These are phyloP conservation scores for Monoraphidium neglectum DNA, from an alignment of 139 green algal species.

Conservation along the genomic window DNA sequence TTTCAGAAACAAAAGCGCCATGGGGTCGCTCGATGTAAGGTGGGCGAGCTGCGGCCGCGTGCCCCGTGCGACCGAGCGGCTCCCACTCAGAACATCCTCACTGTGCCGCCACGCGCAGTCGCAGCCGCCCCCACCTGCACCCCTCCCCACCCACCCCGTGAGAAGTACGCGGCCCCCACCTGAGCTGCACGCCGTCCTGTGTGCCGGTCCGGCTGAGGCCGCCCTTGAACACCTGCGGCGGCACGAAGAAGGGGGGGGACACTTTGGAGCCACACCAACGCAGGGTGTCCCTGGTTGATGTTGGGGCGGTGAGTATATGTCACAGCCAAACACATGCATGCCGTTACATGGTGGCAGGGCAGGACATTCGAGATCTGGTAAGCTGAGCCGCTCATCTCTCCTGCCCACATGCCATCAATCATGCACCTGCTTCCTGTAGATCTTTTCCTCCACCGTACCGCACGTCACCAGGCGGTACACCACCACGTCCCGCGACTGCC, in stretches of 20 bases:
- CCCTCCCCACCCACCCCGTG: too few species aligned
- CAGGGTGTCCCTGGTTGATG: not conserved
- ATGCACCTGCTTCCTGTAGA: constrained; percentile 82
- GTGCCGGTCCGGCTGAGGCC: constrained; percentile 74
- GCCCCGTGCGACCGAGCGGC: too few species aligned
- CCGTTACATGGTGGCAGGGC: too few species aligned
- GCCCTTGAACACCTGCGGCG: constrained; percentile 74
- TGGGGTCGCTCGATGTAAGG: not conserved
- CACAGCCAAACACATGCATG: too few species aligned
- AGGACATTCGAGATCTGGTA: too few species aligned
- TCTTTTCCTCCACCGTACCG: constrained; percentile 93
- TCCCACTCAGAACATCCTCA: too few species aligned
- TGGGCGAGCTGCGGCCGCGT: too few species aligned
- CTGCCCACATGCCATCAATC: not conserved
- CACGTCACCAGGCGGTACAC: constrained; percentile 90
- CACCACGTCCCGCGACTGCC: constrained; percentile 67
- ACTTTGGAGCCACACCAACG: too few species aligned
- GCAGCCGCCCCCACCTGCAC: too few species aligned
- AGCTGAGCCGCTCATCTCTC: too few species aligned
- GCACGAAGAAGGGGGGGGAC: not conserved
- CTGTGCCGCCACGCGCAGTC: too few species aligned
- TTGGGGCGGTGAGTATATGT: not conserved
- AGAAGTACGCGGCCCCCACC: constrained; percentile 36
- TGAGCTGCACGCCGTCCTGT: constrained; percentile 77
- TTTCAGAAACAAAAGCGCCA: not conserved